phyloP scores from a whole-genome alignment of 208 protist species.

The Leishmania guyanensis region DNA sequence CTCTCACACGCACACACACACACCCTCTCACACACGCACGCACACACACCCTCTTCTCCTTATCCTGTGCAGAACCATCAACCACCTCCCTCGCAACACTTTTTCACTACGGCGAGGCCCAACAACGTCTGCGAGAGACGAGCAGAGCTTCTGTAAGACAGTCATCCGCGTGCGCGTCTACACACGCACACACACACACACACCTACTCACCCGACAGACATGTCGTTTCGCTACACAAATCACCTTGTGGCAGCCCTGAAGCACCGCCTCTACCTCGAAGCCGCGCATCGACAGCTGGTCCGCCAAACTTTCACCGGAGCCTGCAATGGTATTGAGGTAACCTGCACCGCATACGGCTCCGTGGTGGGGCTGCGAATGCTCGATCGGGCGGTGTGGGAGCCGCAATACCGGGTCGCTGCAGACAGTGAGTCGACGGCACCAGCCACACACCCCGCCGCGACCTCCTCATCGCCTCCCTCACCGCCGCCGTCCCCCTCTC shows the following conservation, averaged over 20 bases:
- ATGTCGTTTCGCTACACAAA: constrained; percentile 93
- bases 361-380: constrained; percentile 57
- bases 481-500: not conserved
- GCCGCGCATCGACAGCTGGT: constrained; percentile 61
- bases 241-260: constrained; percentile 75
- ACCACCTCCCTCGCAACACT: too few species aligned
- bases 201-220: not conserved
- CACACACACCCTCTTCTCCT: not conserved
- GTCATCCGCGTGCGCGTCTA: not conserved
- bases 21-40: too few species aligned
- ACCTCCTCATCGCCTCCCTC: constrained; percentile 6
- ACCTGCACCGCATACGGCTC: constrained; percentile 75
- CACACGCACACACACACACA: not conserved
- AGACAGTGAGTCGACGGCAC: not conserved
- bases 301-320: constrained; percentile 58
- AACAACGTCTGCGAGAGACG: not conserved
- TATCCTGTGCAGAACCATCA: too few species aligned
- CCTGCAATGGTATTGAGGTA: constrained; percentile 79
- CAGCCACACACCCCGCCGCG: not conserved
- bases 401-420: constrained; percentile 47
- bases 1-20: too few species aligned
- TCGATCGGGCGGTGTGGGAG: constrained; percentile 60
- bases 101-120: not conserved
- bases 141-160: not conserved
- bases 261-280: constrained; percentile 83